phyloP scores from a whole-genome alignment of 1,284 basidiomycete genomes.

The Ceratobasidium sp. region DNA sequence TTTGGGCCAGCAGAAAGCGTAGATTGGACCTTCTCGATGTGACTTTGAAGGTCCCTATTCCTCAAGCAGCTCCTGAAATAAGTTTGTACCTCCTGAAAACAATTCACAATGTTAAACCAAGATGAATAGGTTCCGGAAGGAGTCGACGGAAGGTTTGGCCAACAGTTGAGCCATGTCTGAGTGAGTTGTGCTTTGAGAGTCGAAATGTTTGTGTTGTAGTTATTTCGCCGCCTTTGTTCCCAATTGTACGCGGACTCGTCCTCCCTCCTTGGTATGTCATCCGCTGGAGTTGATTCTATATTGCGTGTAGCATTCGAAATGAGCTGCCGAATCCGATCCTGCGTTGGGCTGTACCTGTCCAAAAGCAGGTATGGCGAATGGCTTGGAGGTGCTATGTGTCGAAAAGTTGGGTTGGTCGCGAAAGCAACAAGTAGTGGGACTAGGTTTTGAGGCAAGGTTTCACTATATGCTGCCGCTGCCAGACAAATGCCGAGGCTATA shows the following conservation, averaged over 20 bases:
- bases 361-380: not conserved
- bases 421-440: conserved; percentile 26
- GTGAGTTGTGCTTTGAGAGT: not conserved
- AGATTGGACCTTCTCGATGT: not conserved
- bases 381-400: not conserved
- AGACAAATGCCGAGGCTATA: conserved; percentile 2
- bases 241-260: not conserved
- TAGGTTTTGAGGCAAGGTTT: not conserved
- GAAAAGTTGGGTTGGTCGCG: conserved; percentile 22
- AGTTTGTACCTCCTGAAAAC: not conserved
- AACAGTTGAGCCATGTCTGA: not conserved
- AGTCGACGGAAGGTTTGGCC: not conserved
- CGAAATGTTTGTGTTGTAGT: conserved; percentile 7
- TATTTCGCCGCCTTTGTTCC: not conserved
- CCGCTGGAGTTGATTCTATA: not conserved
- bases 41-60: conserved; percentile 12
- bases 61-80: conserved; percentile 20
- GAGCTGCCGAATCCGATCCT: not conserved
- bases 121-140: not conserved
- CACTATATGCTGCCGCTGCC: conserved; percentile 7
- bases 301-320: not conserved
- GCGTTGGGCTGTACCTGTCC: not conserved
- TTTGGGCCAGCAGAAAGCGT: not conserved
- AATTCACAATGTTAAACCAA: not conserved
- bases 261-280: not conserved